phyloP scores from a whole-genome alignment of 2,329 filamentous ascomycete species.

The Gliomastix tumulicola region DNA sequence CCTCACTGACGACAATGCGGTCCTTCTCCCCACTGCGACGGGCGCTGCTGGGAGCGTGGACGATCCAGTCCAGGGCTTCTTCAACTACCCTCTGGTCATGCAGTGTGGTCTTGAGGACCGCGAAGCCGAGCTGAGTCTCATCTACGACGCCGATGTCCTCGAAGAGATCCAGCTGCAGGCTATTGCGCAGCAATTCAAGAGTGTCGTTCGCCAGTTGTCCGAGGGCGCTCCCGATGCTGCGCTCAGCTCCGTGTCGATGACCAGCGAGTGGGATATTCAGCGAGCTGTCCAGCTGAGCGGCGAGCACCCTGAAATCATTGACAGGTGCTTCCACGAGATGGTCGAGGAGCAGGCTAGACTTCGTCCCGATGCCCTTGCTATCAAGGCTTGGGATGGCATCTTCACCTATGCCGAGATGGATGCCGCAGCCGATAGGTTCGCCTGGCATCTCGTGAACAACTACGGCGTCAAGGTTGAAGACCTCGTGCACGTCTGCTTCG shows the following conservation, averaged over 20 bases:
- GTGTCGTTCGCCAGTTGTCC: conserved; percentile 5
- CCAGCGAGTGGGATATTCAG: neutral
- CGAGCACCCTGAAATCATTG: neutral
- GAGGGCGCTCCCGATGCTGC: no score
- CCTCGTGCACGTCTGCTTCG: conserved; percentile 11
- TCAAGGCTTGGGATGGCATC: conserved; percentile 1
- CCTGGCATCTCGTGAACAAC: neutral
- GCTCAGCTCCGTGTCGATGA: conserved; percentile 8
- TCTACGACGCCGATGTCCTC: conserved; percentile 1
- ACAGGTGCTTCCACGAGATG: neutral
- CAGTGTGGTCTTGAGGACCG: neutral
- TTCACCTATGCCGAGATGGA: conserved; percentile 1
- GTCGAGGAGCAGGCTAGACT: neutral
- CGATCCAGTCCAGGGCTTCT: conserved; percentile 1
- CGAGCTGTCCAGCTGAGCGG: no score
- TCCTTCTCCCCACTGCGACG: no score
- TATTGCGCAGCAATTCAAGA: conserved; percentile 3
- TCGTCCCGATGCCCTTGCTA: conserved; percentile 1
- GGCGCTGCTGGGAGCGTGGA: no score
- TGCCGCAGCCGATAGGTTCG: neutral
- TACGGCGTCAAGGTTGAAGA: conserved; percentile 5
- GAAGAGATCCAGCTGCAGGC: conserved; percentile 1
- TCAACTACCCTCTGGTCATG: conserved; percentile 2
- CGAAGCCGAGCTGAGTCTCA: neutral
- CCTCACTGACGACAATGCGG: no score